Conservation (phyloP, 306 rosid genomes). For the Gastrolobium villosum region DNA sequence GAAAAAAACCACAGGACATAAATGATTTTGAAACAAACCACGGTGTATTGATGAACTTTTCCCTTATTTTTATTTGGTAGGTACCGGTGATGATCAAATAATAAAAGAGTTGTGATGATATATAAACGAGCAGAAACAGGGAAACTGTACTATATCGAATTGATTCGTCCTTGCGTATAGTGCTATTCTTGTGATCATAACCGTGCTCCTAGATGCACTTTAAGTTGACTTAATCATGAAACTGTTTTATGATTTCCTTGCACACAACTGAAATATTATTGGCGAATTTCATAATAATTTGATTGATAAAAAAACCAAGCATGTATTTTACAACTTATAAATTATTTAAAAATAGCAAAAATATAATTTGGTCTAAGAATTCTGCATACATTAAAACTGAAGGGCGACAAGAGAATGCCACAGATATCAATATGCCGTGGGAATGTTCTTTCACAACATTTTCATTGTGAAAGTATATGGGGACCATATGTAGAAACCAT, state of each 20-base stretch:
- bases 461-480: background rate
- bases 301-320: background rate
- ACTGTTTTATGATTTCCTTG: background rate
- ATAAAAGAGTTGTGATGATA: background rate
- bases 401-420: background rate
- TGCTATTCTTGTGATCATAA: background rate
- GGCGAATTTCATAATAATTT: slow-evolving; percentile 21
- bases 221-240: slow-evolving; percentile 1
- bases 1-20: too few relatives aligned
- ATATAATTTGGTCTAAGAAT: slow-evolving; percentile 4
- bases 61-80: background rate
- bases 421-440: background rate
- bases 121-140: slow-evolving; percentile 15
- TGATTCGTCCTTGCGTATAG: background rate
- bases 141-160: background rate
- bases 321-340: background rate
- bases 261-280: background rate
- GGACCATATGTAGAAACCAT: background rate
- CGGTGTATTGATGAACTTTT: too few relatives aligned
- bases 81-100: background rate
- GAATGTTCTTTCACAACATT: background rate
- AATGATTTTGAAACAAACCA: too few relatives aligned
- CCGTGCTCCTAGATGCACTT: slow-evolving; percentile 13
- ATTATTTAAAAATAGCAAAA: background rate
- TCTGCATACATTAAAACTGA: background rate